phyloP scores from a whole-genome alignment of 306 rosid species.

The Cicer chorassanicum region DNA sequence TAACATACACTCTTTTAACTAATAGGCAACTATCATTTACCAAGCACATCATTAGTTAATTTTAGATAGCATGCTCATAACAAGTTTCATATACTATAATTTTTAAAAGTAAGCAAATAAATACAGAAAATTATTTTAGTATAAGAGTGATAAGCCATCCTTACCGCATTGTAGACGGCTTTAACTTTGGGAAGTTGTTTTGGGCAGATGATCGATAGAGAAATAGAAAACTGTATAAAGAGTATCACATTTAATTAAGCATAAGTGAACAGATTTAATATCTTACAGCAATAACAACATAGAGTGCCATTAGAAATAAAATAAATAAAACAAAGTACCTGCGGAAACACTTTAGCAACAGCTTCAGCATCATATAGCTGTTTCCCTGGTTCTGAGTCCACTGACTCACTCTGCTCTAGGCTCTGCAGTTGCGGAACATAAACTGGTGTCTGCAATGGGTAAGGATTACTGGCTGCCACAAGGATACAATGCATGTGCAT shows the following conservation, averaged over 20 bases:
- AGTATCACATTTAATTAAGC: constrained; percentile 37
- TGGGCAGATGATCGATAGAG: constrained; percentile 91
- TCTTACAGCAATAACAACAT: constrained; percentile 21
- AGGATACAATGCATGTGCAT: constrained; percentile 87
- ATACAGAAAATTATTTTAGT: constrained; percentile 26
- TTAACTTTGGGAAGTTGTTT: constrained; percentile 84
- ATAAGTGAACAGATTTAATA: constrained; percentile 19
- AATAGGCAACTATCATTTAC: not conserved
- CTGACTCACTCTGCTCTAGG: constrained; percentile 76
- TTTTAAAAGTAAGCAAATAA: constrained; percentile 20
- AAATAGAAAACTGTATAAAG: constrained; percentile 75
- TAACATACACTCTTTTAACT: too few species aligned
- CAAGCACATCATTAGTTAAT: constrained; percentile 27
- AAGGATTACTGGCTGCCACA: constrained; percentile 89
- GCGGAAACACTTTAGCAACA: constrained; percentile 88
- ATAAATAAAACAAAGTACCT: constrained; percentile 55
- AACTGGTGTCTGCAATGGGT: constrained; percentile 90
- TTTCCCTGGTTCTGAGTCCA: constrained; percentile 71
- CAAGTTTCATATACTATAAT: not conserved
- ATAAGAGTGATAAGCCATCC: constrained; percentile 28
- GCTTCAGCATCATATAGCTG: constrained; percentile 82
- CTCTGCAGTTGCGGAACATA: constrained; percentile 75
- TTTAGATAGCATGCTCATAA: constrained; percentile 18
- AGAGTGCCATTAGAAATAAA: constrained; percentile 12
- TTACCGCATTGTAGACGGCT: constrained; percentile 86